phyloP scores from a whole-genome alignment of 1,139 yeast genomes.

The Pichia sp. region DNA sequence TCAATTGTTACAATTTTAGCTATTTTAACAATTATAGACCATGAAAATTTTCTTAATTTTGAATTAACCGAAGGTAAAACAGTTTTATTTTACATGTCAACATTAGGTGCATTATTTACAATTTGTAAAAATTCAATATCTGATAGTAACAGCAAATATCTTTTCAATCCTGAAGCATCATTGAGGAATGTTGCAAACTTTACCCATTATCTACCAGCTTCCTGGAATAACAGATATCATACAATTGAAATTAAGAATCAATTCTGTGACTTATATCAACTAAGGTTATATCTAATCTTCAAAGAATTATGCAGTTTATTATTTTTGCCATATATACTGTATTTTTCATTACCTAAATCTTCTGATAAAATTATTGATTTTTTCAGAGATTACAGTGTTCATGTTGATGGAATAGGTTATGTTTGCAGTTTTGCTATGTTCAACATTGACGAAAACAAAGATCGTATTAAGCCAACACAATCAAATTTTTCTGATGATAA shows the following conservation, averaged over 20 bases:
- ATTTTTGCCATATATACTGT: constrained; percentile 78
- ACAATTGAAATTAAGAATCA: constrained; percentile 77
- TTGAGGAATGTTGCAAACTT: constrained; percentile 70
- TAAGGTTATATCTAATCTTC: constrained; percentile 63
- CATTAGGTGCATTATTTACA: constrained; percentile 61
- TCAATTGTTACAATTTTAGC: constrained; percentile 87
- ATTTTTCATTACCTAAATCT: constrained; percentile 71
- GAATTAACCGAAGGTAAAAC: constrained; percentile 80
- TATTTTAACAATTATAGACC: constrained; percentile 78
- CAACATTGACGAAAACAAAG: constrained; percentile 59
- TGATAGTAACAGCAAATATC: constrained; percentile 42
- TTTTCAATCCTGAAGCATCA: constrained; percentile 88
- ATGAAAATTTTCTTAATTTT: constrained; percentile 84
- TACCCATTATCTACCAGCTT: constrained; percentile 83
- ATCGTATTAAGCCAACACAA: constrained; percentile 33
- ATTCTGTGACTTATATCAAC: constrained; percentile 70
- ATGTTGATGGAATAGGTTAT: constrained; percentile 91
- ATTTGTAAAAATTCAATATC: constrained; percentile 32
- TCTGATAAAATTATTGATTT: constrained; percentile 80
- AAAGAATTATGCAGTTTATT: constrained; percentile 77
- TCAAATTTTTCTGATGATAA: constrained; percentile 49
- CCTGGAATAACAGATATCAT: constrained; percentile 82
- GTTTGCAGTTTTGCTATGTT: constrained; percentile 94
- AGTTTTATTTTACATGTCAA: constrained; percentile 77
- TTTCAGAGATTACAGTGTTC: constrained; percentile 80